Percentiles rank a stretch among this genome's conserved stretches.
These are phyloP conservation scores for Neurospora sp. DNA, from an alignment of 495 filamentous ascomycete species.

Conservation along the genomic window DNA sequence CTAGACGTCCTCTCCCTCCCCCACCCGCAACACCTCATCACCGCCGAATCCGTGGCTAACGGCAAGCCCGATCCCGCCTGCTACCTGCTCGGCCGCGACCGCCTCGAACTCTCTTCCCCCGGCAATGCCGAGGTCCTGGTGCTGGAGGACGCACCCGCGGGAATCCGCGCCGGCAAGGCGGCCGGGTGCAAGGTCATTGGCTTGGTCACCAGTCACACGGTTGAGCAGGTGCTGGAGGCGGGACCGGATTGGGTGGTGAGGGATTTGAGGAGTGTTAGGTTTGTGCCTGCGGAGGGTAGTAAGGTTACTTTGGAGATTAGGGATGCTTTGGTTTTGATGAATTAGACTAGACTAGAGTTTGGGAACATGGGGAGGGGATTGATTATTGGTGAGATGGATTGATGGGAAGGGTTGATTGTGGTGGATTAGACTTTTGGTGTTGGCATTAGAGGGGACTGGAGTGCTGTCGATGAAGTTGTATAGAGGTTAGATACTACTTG, in stretches of 20 bases:
- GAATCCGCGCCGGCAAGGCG: conserved; percentile 76
- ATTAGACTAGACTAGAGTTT: background rate
- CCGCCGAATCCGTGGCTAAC: conserved; percentile 72
- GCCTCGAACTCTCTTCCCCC: conserved; percentile 41
- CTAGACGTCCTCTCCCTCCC: conserved; percentile 66
- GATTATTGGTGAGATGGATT: background rate
- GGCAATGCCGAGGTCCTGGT: conserved; percentile 50
- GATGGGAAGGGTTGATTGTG: background rate
- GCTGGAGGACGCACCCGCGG: conserved; percentile 89
- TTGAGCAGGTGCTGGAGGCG: conserved; percentile 57
- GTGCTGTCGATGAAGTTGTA: background rate
- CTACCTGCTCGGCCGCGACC: conserved; percentile 61
- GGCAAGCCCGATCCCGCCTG: conserved; percentile 88
- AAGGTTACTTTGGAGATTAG: conserved; percentile 45
- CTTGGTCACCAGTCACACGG: conserved; percentile 75
- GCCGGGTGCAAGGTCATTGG: conserved; percentile 83
- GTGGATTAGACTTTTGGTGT: background rate
- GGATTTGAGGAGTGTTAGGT: conserved; percentile 62
- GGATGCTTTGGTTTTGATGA: conserved; percentile 20
- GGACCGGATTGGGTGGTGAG: conserved; percentile 81
- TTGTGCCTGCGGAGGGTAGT: conserved; percentile 35
- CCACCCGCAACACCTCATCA: conserved; percentile 61
- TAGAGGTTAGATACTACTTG: background rate
- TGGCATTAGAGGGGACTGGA: background rate
- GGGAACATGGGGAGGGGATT: background rate